phyloP scores from a whole-genome alignment of 192 early-diverging fungal genomes.

The Mortierella antarctica region DNA sequence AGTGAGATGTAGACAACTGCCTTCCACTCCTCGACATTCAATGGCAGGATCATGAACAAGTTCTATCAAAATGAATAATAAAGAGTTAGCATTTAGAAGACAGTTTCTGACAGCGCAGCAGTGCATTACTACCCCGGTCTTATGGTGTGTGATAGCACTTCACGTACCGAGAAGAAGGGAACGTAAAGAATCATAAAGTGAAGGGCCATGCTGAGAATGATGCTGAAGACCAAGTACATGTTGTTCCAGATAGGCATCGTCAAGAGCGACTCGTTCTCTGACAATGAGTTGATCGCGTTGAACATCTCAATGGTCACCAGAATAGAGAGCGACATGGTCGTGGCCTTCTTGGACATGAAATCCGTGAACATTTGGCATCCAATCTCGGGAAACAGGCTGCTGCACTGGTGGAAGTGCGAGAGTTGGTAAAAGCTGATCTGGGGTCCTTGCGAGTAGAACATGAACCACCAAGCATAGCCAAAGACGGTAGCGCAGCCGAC shows the following conservation, averaged over 20 bases:
- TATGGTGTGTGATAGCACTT: neutral
- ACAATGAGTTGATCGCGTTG: conserved; percentile 97
- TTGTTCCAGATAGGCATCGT: conserved; percentile 94
- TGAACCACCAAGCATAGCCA: conserved; percentile 99
- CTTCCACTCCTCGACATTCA: conserved; percentile 91
- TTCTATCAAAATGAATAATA: conserved; percentile 45
- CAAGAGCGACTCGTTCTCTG: conserved; percentile 94
- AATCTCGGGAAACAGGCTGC: conserved; percentile 86
- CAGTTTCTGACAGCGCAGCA: no score
- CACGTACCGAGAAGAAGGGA: conserved; percentile 87
- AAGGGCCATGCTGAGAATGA: conserved; percentile 89
- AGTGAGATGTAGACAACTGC: conserved; percentile 89
- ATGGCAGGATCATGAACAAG: conserved; percentile 90
- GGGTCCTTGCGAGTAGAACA: conserved; percentile 91
- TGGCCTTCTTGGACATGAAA: conserved; percentile 83
- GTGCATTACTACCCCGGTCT: no score
- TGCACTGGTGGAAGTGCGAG: conserved; percentile 94
- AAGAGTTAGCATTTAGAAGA: conserved; percentile 19
- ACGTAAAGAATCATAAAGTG: conserved; percentile 98
- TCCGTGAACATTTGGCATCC: conserved; percentile 94
- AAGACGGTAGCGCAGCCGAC: conserved; percentile 95
- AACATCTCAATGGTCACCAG: conserved; percentile 99
- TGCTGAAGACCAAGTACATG: conserved; percentile 84
- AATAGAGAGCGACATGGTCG: conserved; percentile 95
- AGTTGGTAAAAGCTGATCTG: conserved; percentile 90